Conservation (phyloP, 139 green algal species). For the Chlamydomonas asymmetrica region DNA sequence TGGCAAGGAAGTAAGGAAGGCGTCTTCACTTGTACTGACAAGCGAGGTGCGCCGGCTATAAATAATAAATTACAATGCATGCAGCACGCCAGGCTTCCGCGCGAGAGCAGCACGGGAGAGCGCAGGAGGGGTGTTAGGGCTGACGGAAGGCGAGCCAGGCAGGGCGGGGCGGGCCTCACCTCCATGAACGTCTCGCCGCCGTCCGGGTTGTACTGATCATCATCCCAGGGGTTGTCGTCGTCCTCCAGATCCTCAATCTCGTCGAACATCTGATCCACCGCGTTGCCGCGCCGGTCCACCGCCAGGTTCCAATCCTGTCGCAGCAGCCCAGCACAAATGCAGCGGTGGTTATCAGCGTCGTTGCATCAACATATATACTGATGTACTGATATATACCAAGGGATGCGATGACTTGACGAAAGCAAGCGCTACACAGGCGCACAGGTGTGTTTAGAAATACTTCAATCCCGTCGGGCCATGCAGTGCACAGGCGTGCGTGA, state of each 20-base stretch:
- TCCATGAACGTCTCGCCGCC: conserved; percentile 15
- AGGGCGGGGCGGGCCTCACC: background rate
- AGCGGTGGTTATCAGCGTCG: background rate
- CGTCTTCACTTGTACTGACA: background rate
- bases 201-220: background rate
- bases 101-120: no score
- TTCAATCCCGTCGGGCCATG: background rate
- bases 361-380: background rate
- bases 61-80: background rate
- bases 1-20: no score
- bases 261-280: background rate
- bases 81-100: background rate
- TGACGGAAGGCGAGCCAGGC: no score
- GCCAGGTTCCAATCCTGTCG: conserved; percentile 12
- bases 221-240: conserved; percentile 24
- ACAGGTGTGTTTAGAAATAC: background rate
- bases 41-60: no score
- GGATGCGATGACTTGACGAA: background rate
- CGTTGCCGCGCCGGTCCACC: background rate
- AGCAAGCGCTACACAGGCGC: background rate
- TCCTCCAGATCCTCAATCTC: conserved; percentile 30
- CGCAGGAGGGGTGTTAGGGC: no score
- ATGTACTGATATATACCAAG: background rate
- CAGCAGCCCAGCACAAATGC: background rate
- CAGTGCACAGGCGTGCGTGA: background rate